Base-by-base conservation (phyloP, 768 basidiomycete genomes). In the Lentinula guzmanii region DNA sequence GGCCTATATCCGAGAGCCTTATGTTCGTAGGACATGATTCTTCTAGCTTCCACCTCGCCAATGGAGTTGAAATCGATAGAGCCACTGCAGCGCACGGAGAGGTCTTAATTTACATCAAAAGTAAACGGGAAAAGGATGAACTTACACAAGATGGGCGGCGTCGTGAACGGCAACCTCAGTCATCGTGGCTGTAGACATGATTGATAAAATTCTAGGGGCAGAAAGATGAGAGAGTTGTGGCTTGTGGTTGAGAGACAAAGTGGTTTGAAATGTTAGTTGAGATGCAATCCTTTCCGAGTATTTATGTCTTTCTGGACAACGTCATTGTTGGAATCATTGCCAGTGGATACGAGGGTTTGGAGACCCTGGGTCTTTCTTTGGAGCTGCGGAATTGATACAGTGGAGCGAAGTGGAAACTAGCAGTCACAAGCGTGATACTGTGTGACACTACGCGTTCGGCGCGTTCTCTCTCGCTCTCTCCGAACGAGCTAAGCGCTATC, bases 11-110 rank as follows among this genome's bases (percentile, higher is more conserved):
- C 75, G 16, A 76, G 65, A 0, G 71, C 71, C 46, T 71, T 71
- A 67, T 75, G 74, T 61, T 75, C 74, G 24, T 69, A 68, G 2
- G 73, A 74, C 73, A 73, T 72, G 58, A 75, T 58, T 56, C 68
- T 72, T 39, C 69, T 67, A n/a, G 74, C 73, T 42, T 75, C 73
- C 3, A 35, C 63, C 58, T 58, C 39, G 24, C 63, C 63, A 46
- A 64, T 58, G 28, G 55, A 48, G 9, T 61, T 58, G 18, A 64
- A 39, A 43, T 64, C 61, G 10, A 64, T 62, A 28, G 34, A 52
- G 35, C 59, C 59, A 52, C 59, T 60, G 15, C 5, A 52, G 21
- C 28, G 10, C 13, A 50, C 4, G 21, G 18, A 21, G 46, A 45
- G 8, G 6, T 21, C 16, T 18, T 16, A 21, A 7, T n/a, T 48